Evolutionary conservation across 116 monocot species (phyloP), one percentile per base, ranked within the genome.

Genomic region (Papilionanthe hybrid): DNA sequence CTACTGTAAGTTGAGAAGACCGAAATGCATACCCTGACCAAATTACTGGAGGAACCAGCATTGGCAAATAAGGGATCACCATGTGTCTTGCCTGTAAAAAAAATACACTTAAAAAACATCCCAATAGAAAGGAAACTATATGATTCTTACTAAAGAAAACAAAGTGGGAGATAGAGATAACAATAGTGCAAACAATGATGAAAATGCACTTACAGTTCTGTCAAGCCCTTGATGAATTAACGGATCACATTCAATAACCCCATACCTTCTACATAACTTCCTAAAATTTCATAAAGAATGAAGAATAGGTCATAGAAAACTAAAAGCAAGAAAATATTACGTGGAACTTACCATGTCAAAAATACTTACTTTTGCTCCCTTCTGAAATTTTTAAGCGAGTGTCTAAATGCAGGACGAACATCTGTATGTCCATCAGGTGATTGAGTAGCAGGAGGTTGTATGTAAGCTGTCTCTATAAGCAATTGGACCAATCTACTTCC

Each of bases 31-130:
- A 95, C 95, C 95, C 90, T 74, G 89, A 89, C 99, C 99, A 99
- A 66, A 79, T 85, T 69, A 95, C 75, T 30, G 99, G 95, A 80
- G 95, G 95, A 18, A 99, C 85, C 81, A 95, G 84, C 99, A 99
- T 99, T 79, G 99, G 99, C 93, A 93, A 93, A 72, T 99, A 95
- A 72, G 99, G 99, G 22, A 99, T 93, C 55, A 99, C 91, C 83
- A 95, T 93, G 85, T 99, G 95, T 67, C 90, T 89, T 81, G 99
- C 95, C 97, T 98, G 90, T 49, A 45, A 49, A 49, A 75, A 75
- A 11, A 3, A 75, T 7, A 60, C 9, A 74, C 37, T 50, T 25
- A 1, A 75, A 49, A 49, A 42, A 27, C 23, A 48, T 49, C 75
- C 69, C 27, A 48, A 48, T 25, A 72, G 43, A 72, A 42, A 72